Conservation (phyloP, 805 yeast species). For the Starmera amethionina region DNA sequence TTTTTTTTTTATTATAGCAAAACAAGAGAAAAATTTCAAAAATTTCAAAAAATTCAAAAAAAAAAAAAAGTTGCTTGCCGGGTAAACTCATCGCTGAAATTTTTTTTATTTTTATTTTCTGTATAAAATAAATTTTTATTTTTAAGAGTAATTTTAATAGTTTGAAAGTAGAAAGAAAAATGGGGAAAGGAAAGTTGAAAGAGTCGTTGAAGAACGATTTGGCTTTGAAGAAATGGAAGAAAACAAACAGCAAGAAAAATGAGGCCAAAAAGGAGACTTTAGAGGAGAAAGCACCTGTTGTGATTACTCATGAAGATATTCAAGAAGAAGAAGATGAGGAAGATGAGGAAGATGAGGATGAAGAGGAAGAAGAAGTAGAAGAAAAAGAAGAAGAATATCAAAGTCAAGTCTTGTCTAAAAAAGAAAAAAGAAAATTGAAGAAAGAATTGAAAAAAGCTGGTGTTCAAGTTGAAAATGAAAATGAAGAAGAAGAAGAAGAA, state of each 20-base stretch:
- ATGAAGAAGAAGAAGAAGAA: conserved; percentile 15
- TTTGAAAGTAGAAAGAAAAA: conserved; percentile 1
- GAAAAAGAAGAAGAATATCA: conserved; percentile 29
- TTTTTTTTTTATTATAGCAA: too few relatives aligned
- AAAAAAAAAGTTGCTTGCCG: not conserved
- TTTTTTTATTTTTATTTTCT: not conserved
- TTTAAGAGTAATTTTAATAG: not conserved
- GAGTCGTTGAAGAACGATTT: conserved; percentile 12
- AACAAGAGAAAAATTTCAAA: too few relatives aligned
- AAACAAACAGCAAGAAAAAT: conserved; percentile 9
- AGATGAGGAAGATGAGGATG: conserved; percentile 9
- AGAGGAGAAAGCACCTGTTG: conserved; percentile 19
- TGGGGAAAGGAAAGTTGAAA: conserved; percentile 20
- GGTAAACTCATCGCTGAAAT: conserved; percentile 4
- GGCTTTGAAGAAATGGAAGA: conserved; percentile 8
- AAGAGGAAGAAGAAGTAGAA: conserved; percentile 10
- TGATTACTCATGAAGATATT: conserved; percentile 23
- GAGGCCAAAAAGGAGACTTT: conserved; percentile 8
- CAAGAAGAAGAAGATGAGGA: conserved; percentile 11
- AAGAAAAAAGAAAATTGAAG: conserved; percentile 51
- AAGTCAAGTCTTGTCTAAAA: conserved; percentile 46
- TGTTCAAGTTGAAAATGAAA: conserved; percentile 14
- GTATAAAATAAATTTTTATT: not conserved
- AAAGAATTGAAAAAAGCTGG: conserved; percentile 20
- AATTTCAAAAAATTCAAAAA: not conserved